Conservation (phyloP, 1,284 basidiomycete genomes). For the Malassezia caprae region DNA sequence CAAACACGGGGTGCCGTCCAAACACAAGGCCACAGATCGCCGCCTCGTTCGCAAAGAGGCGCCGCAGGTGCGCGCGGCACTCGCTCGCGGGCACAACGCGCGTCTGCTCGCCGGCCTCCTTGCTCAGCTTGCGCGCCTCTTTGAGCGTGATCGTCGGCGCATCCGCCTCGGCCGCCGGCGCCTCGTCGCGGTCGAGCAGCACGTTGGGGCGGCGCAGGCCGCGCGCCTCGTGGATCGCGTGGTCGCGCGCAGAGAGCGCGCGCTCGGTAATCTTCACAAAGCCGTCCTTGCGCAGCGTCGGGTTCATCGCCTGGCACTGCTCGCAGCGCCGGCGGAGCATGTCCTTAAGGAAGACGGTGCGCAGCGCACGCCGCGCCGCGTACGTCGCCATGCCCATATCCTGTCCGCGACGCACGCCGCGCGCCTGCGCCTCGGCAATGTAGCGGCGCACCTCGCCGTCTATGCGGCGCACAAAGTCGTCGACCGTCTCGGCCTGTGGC, state of each 20-base stretch:
- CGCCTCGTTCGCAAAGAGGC: constrained; percentile 73
- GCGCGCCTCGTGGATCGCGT: constrained; percentile 56
- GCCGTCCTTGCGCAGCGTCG: constrained; percentile 85
- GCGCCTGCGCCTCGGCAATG: constrained; percentile 53
- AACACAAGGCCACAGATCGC: constrained; percentile 76
- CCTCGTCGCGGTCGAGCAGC: constrained; percentile 11
- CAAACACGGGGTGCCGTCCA: constrained; percentile 80
- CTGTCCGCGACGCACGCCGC: constrained; percentile 52
- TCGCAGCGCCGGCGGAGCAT: constrained; percentile 61
- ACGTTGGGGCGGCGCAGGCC: constrained; percentile 51
- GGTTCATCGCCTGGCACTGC: constrained; percentile 67
- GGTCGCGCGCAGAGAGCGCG: constrained; percentile 72
- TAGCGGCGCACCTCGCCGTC: constrained; percentile 57
- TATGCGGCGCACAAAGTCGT: constrained; percentile 36
- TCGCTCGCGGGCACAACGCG: constrained; percentile 81
- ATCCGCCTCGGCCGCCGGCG: constrained; percentile 52
- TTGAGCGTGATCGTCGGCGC: constrained; percentile 52
- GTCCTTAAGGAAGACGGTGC: constrained; percentile 70
- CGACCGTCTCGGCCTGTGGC: constrained; percentile 34
- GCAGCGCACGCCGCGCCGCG: constrained; percentile 71
- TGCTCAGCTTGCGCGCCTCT: constrained; percentile 31
- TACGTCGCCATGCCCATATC: constrained; percentile 54
- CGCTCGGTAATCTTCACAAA: constrained; percentile 90
- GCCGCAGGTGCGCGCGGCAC: constrained; percentile 81
- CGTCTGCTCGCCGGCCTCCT: constrained; percentile 52